Evolutionary conservation across 176 grass and related monocot species (phyloP).

Genomic region (Oryza glumipatula): DNA sequence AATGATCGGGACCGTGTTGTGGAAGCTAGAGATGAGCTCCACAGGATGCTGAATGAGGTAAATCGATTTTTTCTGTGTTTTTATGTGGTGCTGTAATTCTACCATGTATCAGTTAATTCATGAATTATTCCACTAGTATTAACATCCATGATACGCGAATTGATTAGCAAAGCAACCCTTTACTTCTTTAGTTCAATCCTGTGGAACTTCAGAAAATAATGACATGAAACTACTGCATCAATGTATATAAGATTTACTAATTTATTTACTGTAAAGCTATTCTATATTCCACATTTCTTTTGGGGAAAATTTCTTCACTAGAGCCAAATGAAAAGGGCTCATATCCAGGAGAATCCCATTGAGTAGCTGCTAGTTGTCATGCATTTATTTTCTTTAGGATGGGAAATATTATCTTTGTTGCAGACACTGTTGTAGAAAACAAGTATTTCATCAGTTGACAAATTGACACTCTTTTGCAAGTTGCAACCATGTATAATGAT

Average conservation of each 20-base stretch:
- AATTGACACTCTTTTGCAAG: background rate
- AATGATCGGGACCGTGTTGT: slow-evolving; percentile 32
- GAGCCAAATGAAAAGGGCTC: background rate
- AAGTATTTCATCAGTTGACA: background rate
- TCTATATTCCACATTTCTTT: too few species aligned
- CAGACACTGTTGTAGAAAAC: background rate
- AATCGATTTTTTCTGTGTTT: background rate
- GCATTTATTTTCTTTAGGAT: background rate
- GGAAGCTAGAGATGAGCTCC: slow-evolving; percentile 43
- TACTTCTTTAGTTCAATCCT: background rate
- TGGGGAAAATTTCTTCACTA: background rate
- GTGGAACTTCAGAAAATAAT: background rate
- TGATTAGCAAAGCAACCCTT: background rate
- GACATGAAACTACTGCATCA: background rate
- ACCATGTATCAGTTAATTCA: background rate
- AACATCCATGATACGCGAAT: background rate
- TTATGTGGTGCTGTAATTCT: background rate
- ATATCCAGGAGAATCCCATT: background rate
- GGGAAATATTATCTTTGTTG: background rate
- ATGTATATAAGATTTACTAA: background rate
- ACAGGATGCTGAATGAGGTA: slow-evolving; percentile 43
- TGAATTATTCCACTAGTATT: background rate
- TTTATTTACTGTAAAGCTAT: background rate
- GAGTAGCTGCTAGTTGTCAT: background rate
- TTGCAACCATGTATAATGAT: background rate